Evolutionary conservation across 352 stramenopile species (phyloP).

Genomic region (Phytophthora pluvialis): DNA sequence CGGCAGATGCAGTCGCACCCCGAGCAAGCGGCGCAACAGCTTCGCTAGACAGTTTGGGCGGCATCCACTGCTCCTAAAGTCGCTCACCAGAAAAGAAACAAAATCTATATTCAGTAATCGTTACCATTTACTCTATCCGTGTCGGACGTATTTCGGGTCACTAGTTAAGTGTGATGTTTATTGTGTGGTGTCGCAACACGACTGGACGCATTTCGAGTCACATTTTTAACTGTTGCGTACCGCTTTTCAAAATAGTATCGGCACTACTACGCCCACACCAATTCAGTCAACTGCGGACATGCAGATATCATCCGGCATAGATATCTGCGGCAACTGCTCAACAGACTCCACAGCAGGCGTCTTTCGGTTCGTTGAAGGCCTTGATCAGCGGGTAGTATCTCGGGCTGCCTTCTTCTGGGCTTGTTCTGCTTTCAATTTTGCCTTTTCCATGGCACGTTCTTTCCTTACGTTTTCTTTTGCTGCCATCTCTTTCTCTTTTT

Average conservation of each 20-base stretch:
- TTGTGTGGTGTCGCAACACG: not conserved
- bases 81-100: too few relatives aligned
- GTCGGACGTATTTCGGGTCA: constrained; percentile 1
- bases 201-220: not conserved
- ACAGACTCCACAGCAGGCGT: not conserved
- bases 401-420: too few relatives aligned
- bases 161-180: not conserved
- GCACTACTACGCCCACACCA: not conserved
- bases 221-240: not conserved
- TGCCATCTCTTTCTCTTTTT: not conserved
- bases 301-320: not conserved
- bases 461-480: not conserved
- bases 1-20: too few relatives aligned
- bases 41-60: too few relatives aligned
- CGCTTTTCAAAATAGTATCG: not conserved
- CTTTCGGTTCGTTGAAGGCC: not conserved
- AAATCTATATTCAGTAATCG: too few relatives aligned
- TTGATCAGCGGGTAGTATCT: too few relatives aligned
- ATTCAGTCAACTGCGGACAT: not conserved
- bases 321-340: not conserved
- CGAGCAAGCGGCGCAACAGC: too few relatives aligned
- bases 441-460: not conserved
- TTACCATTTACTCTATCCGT: too few relatives aligned
- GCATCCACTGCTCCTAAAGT: too few relatives aligned
- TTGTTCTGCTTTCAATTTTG: not conserved